Evolutionary conservation across 805 yeast genomes (phyloP).

Genomic region (Yueomyces sp.): DNA sequence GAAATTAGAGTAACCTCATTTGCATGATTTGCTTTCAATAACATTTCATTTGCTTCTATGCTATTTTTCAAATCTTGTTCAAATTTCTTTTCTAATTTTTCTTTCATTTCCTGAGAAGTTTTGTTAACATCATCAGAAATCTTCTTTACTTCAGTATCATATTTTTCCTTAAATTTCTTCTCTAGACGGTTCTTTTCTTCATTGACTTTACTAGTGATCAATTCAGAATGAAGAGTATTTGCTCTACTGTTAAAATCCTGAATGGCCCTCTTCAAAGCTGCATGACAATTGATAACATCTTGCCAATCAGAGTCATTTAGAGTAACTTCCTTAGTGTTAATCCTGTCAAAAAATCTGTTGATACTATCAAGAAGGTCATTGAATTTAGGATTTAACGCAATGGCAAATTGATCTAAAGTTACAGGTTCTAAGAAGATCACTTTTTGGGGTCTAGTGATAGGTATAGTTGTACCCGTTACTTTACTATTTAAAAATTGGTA

Average conservation of each 20-base stretch:
- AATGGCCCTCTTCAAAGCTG: conserved; percentile 6
- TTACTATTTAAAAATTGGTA: conserved; percentile 1
- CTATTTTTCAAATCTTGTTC: conserved; percentile 46
- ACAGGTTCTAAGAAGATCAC: not conserved
- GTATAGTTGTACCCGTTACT: conserved; percentile 5
- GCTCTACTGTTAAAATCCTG: conserved; percentile 7
- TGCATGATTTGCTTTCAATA: conserved; percentile 56
- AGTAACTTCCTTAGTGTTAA: conserved; percentile 26
- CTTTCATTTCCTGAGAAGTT: conserved; percentile 51
- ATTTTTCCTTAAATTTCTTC: conserved; percentile 10
- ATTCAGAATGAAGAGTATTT: conserved; percentile 5
- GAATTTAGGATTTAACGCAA: conserved; percentile 4
- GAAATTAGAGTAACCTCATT: conserved; percentile 59
- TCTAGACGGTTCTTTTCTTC: conserved; percentile 11
- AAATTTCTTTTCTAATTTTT: conserved; percentile 46
- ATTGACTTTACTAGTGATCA: conserved; percentile 7
- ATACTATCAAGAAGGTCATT: conserved; percentile 16
- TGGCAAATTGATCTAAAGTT: not conserved
- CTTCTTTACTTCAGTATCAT: conserved; percentile 35
- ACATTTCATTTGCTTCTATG: conserved; percentile 51
- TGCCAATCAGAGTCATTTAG: conserved; percentile 10
- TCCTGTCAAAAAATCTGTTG: conserved; percentile 21
- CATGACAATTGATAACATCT: conserved; percentile 6
- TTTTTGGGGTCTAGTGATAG: conserved; percentile 3
- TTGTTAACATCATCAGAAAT: conserved; percentile 44